Evolutionary conservation across 2,329 filamentous ascomycete genomes (phyloP), one percentile per base, ranked within the genome.

Genomic region (Colletotrichum falcatum): DNA sequence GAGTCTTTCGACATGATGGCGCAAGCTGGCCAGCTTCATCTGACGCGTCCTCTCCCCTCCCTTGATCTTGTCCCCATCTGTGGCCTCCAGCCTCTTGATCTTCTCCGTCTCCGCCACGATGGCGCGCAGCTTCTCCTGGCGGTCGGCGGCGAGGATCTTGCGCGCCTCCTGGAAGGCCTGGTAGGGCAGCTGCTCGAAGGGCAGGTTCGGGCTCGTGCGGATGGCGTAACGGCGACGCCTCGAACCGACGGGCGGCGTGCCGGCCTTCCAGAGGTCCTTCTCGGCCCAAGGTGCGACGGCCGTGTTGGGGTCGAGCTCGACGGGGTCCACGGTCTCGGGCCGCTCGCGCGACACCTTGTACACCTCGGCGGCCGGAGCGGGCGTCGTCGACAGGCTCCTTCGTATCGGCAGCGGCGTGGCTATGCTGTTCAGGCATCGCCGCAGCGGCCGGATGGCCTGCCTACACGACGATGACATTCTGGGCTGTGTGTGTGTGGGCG

Each of bases 141-240:
- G 89, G 79, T 99, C 96, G 65, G 89, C 89, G 63, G 90, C 87
- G 66, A 99, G 85, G 59, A 98, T 83, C 79, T 94, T 93, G 73
- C 95, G 90, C 49, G 96, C 96, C 83, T 98, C 95, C 83, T 99
- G 96, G 84, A 98, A 99, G 82, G 94, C 96, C 86, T 98, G 95
- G 83, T 97, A 99, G 23, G 96, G 96, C 74, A 99, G 85, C 79
- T 95, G 92, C 84, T 97, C 94, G 79, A 99, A 98, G 33, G 95
- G 94, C 60, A 97, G 84, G 76, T 91, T 88, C 72, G 87, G 83
- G 46, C 84, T 88, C 76, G 84, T 88, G 77, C 87, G 89, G 71
- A 95, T 81, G 35, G 92, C 92, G 35, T 90, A 89, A 79, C 95
- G 91, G 73, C 95, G 91, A 85, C 95, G 90, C 75, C 95, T 90